Evolutionary conservation across 768 basidiomycete genomes (phyloP), one percentile per base, ranked within the genome.

Genomic region (Phylloporus scabripes): DNA sequence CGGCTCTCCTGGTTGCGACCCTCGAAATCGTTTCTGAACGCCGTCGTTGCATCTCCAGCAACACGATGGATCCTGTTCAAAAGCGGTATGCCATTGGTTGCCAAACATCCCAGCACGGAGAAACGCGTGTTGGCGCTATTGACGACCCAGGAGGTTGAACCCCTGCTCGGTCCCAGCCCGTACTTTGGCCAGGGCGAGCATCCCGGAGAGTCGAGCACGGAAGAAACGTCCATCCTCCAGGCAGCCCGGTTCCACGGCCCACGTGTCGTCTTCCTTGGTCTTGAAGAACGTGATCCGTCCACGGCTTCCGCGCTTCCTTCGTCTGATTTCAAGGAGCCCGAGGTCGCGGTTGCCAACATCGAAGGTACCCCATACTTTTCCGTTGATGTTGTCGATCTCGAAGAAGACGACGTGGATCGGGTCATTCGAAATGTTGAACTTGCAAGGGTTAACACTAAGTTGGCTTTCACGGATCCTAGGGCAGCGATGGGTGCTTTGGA

Each of bases 361-460:
- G 67, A 84, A 26, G 95, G 94, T n/a, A 82, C 76, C 2, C 83
- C 91, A 0, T 94, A 86, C 65, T 97, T 96, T 63, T 75, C 92
- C 0, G 55, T 96, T 52, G 92, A 96, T 61, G 71, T 91, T 2
- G 75, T 74, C 21, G 74, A 80, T 46, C 64, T 78, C 18, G 73
- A 73, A 5, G 47, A 81, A 38, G 53, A 69, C 50, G 57, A 68
- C 29, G 62, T 85, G 29, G 70, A 76, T 8, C 65, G 66, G 12
- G 62, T 76, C 7, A 60, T 79, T 41, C 67, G 74, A 60, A 50
- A 62, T 53, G 48, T 74, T 36, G 55, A 74, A 54, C 57, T 56
- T 1, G 62, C 58, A 41, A 69, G 63, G 58, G 66, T 71, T 31
- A 78, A 73, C 11, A 60, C 63, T 49, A 60, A 60, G 15, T 47